Percentiles rank a stretch among this genome's conserved stretches.
phyloP scores from a whole-genome alignment of 106 monocot species.

The Allium fistulosum region DNA sequence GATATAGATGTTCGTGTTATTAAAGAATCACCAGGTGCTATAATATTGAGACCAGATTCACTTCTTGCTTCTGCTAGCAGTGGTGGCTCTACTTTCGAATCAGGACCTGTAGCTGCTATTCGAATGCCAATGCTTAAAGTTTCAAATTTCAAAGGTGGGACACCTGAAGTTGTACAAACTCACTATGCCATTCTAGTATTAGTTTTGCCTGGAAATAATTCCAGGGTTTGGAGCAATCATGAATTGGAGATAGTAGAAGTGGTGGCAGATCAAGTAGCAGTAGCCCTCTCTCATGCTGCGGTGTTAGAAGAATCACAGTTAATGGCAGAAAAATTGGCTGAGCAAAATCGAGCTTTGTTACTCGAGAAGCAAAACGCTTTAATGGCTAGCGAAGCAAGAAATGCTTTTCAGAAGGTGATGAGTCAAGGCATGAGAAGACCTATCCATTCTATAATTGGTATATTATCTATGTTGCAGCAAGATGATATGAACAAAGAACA shows the following conservation, averaged over 20 bases:
- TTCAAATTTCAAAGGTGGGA: conserved; percentile 54
- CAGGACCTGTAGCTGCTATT: conserved; percentile 48
- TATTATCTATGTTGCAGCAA: conserved; percentile 54
- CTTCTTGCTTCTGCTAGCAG: conserved; percentile 40
- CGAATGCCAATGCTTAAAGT: conserved; percentile 67
- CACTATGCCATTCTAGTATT: conserved; percentile 59
- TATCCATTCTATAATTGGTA: conserved; percentile 44
- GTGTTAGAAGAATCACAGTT: conserved; percentile 67
- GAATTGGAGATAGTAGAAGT: conserved; percentile 65
- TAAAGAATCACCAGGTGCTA: conserved; percentile 18
- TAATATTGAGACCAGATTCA: conserved; percentile 24
- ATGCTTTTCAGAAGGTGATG: conserved; percentile 48
- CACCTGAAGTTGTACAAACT: conserved; percentile 37
- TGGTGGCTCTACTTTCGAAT: conserved; percentile 15
- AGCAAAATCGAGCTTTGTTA: conserved; percentile 47
- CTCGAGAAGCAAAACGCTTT: conserved; percentile 35
- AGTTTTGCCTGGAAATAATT: conserved; percentile 37
- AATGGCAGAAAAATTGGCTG: conserved; percentile 49
- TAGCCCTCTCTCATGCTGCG: conserved; percentile 71
- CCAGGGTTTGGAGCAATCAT: conserved; percentile 36
- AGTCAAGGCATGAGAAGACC: conserved; percentile 62
- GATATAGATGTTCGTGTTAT: conserved; percentile 41
- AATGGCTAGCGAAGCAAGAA: conserved; percentile 61
- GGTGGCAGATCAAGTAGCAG: conserved; percentile 70
- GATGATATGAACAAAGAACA: conserved; percentile 43